Evolutionary conservation across 2,329 filamentous ascomycete species (phyloP), one percentile per base, ranked within the genome.

Genomic region (Claviceps africana): DNA sequence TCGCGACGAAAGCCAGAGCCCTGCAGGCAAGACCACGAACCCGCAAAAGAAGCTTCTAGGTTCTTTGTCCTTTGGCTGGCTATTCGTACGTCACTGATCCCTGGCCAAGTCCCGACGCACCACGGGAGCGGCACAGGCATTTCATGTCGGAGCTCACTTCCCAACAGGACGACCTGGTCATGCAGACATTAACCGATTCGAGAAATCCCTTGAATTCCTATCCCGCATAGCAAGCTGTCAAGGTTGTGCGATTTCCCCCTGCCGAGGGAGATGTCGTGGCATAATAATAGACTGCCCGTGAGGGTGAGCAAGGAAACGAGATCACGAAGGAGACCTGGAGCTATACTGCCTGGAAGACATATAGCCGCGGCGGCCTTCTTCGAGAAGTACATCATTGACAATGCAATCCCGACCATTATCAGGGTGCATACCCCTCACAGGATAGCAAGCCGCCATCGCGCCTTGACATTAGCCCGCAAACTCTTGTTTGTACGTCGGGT

Each of bases 1-100:
- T n/a, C n/a, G n/a, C n/a, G n/a, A n/a, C n/a, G 50, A 54, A 13
- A 33, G 52, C 6, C n/a, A 50, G 1, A 47, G 22, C 2, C 39
- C 22, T 1, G 47, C 45, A 1, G 54, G 51, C 11, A 56, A 53
- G 50, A 47, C 31, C 3, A 15, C n/a, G 2, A 54, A 58, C 21
- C 58, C 15, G 65, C 71, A 37, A 61, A 64, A 30, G 43, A 51
- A 57, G 1, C 65, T 76, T 4, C 53, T 77, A n/a, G 53, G 55
- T 13, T 73, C 3, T 70, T 77, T 25, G 59, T 61, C 6, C 56
- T 77, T 1, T 74, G 72, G 70, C 73, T 76, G 56, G 70, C 70
- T 3, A 69, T 69, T 11, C 65, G 75, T 77, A 58, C 60, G 74
- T 66, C 25, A 70, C 52, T 66, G 65, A 65, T 25, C 22, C 50